Evolutionary conservation across 441 rosid species (phyloP), one percentile per base, ranked within the genome.

Genomic region (Populus hybrid): DNA sequence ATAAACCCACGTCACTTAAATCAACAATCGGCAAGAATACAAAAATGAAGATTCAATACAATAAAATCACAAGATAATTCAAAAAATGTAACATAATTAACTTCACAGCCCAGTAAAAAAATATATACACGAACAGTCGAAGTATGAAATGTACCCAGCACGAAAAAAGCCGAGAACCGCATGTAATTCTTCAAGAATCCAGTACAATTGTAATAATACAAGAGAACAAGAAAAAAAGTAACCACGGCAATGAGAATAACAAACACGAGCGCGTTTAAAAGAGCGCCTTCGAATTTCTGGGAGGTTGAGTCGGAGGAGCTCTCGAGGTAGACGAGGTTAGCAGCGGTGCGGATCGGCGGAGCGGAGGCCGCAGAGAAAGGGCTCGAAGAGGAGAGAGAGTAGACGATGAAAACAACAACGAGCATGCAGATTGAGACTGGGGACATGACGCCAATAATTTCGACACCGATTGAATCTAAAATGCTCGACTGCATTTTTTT

Each of bases 401-500:
- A 94, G 79, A 93, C 97, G 59, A 95, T 87, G 81, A 95, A 92
- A 79, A 95, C 99, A 8, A 95, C 97, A 16, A 94, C 87, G 80
- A 92, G 75, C 98, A 95, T 95, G 84, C 97, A 95, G 76, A 95
- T 83, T 61, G 99, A 95, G 75, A 95, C 97, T 1, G 98, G 99
- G 46, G 95, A 85, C 93, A 95, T 95, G 7, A 92, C 97, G 63
- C 97, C 98, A 85, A 94, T 90, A 65, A 95, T 92, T 86, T 95
- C 99, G 14, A 86, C 79, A 40, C 98, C 98, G 73, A 94, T 87
- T 59, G 90, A 84, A 59, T 88, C 97, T 78, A 95, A 79, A 57
- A 95, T 85, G 87, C 97, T 95, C 36, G 95, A 85, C 84, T 94
- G 97, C 99, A 94, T 93, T 16, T 10, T 24, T 65, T 67, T 24